Conservation (phyloP, 2,329 filamentous ascomycete species). For the Colletotrichum sansevieriae region DNA sequence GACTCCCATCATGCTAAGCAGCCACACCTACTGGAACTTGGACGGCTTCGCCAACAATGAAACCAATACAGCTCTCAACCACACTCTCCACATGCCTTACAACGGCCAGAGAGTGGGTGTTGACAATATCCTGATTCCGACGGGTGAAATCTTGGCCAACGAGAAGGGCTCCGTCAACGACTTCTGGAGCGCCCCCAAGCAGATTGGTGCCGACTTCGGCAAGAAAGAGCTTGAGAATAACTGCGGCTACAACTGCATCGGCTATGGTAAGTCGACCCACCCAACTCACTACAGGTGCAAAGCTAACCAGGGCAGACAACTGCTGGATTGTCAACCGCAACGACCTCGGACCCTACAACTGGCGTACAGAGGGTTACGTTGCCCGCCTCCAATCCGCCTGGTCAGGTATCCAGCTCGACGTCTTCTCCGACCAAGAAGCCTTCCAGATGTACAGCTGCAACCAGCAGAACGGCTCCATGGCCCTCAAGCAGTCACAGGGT, state of each 20-base stretch:
- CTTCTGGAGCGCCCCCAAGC: slow-evolving; percentile 86
- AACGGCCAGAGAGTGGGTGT: slow-evolving; percentile 76
- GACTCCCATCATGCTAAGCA: slow-evolving; percentile 86
- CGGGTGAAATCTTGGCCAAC: slow-evolving; percentile 80
- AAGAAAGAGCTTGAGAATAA: slow-evolving; percentile 75
- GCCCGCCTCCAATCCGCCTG: slow-evolving; percentile 78
- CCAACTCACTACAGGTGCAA: too few species aligned
- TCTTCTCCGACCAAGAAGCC: slow-evolving; percentile 86
- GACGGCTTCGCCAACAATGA: slow-evolving; percentile 83
- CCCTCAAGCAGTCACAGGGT: slow-evolving; percentile 79
- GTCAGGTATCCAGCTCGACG: slow-evolving; percentile 86
- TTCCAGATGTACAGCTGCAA: slow-evolving; percentile 91
- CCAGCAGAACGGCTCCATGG: slow-evolving; percentile 77
- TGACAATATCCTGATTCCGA: slow-evolving; percentile 81
- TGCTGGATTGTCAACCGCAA: slow-evolving; percentile 78
- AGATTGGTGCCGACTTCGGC: slow-evolving; percentile 78
- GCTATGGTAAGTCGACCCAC: slow-evolving; percentile 74
- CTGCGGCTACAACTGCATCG: slow-evolving; percentile 85
- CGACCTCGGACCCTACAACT: slow-evolving; percentile 70
- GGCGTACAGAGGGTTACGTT: slow-evolving; percentile 70
- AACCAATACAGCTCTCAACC: slow-evolving; percentile 74
- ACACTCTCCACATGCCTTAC: slow-evolving; percentile 80
- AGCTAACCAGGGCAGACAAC: slow-evolving; percentile 62
- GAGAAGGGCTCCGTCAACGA: slow-evolving; percentile 77
- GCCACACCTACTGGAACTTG: slow-evolving; percentile 84